Evolutionary conservation across 129 eudicot species (phyloP).

Genomic region (Saposhnikovia divaricata): DNA sequence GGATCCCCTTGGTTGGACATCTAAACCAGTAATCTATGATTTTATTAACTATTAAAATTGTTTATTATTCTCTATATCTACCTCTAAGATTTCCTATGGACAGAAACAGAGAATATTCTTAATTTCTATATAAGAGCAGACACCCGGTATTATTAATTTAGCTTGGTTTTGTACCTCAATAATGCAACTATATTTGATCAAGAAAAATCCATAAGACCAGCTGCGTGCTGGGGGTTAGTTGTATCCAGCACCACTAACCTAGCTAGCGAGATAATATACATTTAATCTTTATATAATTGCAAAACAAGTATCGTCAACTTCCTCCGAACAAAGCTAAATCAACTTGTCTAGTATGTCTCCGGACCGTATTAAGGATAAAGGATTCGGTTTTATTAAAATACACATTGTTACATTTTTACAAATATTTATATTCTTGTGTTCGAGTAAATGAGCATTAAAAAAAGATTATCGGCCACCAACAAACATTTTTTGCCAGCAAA

Average conservation of each 20-base stretch:
- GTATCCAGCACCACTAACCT: background rate
- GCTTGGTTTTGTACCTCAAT: background rate
- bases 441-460: too few relatives aligned
- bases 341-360: background rate
- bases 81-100: too few relatives aligned
- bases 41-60: too few relatives aligned
- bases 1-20: too few relatives aligned
- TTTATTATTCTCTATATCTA: too few relatives aligned
- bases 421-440: too few relatives aligned
- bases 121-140: background rate
- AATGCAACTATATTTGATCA: background rate
- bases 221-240: conserved; percentile 1
- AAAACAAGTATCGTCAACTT: background rate
- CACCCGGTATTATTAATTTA: background rate
- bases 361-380: background rate
- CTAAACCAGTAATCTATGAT: too few relatives aligned
- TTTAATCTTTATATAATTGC: background rate
- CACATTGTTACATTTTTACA: background rate
- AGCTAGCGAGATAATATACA: background rate
- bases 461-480: too few relatives aligned
- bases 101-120: background rate
- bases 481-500: too few relatives aligned
- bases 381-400: background rate
- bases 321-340: background rate
- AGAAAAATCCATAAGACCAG: background rate